Evolutionary conservation across 169 alveolate species (phyloP), one percentile per base, ranked within the genome.

Genomic region (Miamiensis avidus): DNA sequence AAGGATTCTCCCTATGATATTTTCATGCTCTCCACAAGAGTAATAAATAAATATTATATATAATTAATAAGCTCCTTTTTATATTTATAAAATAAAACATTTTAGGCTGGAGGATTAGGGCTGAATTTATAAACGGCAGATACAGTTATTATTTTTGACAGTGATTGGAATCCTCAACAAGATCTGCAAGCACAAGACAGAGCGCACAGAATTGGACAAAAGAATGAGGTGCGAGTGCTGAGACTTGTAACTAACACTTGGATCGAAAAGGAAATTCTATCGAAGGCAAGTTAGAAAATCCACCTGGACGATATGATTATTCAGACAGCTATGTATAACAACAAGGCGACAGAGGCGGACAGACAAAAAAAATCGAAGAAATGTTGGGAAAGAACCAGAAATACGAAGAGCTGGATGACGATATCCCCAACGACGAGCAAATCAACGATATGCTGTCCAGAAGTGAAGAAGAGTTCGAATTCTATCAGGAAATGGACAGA

Each of bases 51-150:
- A 11, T 11, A 49, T 11, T 11, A 49, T 11, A 49, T 11, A 49
- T 11, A 49, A 49, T 11, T 49, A 49, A 49, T 49, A 49, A 49
- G 4, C 20, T n/a, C n/a, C n/a, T n/a, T n/a, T n/a, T n/a, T n/a
- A n/a, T n/a, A n/a, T n/a, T n/a, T n/a, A n/a, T n/a, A n/a, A n/a
- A n/a, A n/a, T n/a, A n/a, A 49, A 49, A 49, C 4, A 49, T 49
- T 49, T 98, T 74, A 99, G 99, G 99, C 99, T 1, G 99, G 99
- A 0, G 99, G 99, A 0, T 96, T 96, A 29, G 99, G 99, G 25
- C 96, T 99, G 28, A 98, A 99, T 93, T 95, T 99, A 31, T 95
- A 99, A 81, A 97, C 99, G 0, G 99, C 99, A 27, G 99, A 98
- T 84, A 97, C 99, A 16, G 99, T 99, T 20, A 96, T 99, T 25